These are phyloP conservation scores for Rossbeevera mucosa DNA, from an alignment of 768 basidiomycete genomes.

Conservation along the genomic window DNA sequence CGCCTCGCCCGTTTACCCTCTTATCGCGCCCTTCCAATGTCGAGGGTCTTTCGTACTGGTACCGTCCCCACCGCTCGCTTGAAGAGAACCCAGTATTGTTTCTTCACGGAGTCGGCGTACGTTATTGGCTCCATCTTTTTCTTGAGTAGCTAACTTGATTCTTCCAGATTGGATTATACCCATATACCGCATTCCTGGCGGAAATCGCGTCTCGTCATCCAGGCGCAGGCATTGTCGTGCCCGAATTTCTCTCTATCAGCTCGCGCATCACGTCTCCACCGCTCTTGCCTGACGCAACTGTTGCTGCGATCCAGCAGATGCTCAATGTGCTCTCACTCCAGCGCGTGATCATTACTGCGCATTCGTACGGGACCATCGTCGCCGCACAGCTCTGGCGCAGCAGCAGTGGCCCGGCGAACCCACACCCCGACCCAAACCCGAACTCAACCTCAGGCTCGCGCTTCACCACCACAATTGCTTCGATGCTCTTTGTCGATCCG, in stretches of 20 bases:
- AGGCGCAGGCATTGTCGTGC: constrained; percentile 52
- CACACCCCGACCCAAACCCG: not conserved
- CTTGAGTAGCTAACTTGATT: not conserved
- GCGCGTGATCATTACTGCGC: constrained; percentile 44
- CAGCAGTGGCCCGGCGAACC: not conserved
- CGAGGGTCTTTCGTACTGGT: constrained; percentile 41
- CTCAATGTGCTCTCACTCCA: constrained; percentile 39
- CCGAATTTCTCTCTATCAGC: constrained; percentile 58
- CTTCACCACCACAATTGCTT: constrained; percentile 34
- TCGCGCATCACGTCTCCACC: constrained; percentile 56
- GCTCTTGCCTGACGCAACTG: constrained; percentile 37
- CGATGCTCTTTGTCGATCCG: constrained; percentile 55
- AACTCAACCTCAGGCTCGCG: constrained; percentile 3
- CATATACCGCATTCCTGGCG: constrained; percentile 49
- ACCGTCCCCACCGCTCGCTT: constrained; percentile 44
- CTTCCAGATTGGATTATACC: constrained; percentile 55
- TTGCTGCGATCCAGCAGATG: constrained; percentile 41
- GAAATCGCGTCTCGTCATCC: constrained; percentile 42
- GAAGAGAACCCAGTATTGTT: constrained; percentile 55
- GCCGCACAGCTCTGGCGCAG: constrained; percentile 51
- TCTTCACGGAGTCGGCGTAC: constrained; percentile 67
- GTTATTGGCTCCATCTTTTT: not conserved
- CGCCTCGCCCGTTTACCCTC: constrained; percentile 45
- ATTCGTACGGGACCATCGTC: constrained; percentile 62
- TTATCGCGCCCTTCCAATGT: constrained; percentile 40